phyloP scores from a whole-genome alignment of 108 stramenopile genomes.

The Fragilariopsis cylindrus region DNA sequence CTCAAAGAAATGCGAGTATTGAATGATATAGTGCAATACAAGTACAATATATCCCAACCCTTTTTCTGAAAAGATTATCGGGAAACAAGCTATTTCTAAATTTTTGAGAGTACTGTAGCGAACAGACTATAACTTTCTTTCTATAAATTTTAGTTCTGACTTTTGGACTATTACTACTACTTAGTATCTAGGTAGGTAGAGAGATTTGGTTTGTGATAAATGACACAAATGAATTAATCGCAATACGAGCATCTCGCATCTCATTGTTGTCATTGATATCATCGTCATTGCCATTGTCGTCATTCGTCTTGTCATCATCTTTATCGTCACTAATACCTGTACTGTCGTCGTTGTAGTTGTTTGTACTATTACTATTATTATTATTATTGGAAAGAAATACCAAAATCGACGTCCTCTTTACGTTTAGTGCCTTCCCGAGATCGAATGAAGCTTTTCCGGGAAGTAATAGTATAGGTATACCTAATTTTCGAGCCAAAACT shows the following conservation, averaged over 20 bases:
- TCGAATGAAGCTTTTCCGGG: conserved; percentile 70
- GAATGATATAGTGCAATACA: too few relatives aligned
- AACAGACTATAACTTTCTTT: too few relatives aligned
- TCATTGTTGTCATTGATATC: background rate
- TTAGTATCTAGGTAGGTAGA: background rate
- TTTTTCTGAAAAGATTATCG: too few relatives aligned
- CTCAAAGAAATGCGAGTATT: too few relatives aligned
- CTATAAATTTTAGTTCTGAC: too few relatives aligned
- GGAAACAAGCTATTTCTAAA: too few relatives aligned
- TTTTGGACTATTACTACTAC: too few relatives aligned
- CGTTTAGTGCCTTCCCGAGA: conserved; percentile 53
- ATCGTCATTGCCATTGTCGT: background rate
- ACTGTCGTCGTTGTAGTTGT: too few relatives aligned
- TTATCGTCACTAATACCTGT: background rate
- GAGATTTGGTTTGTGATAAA: conserved; percentile 11
- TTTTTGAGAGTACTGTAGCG: too few relatives aligned
- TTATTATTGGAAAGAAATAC: conserved; percentile 37
- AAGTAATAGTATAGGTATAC: conserved; percentile 49
- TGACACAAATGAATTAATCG: background rate
- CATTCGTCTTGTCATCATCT: background rate
- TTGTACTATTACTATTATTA: background rate
- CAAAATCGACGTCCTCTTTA: conserved; percentile 44
- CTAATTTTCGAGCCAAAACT: conserved; percentile 34
- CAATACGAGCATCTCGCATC: background rate
- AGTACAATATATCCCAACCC: too few relatives aligned